These are phyloP conservation scores for Porogramme epimiltina DNA, from an alignment of 1,284 basidiomycete genomes.

Conservation along the genomic window DNA sequence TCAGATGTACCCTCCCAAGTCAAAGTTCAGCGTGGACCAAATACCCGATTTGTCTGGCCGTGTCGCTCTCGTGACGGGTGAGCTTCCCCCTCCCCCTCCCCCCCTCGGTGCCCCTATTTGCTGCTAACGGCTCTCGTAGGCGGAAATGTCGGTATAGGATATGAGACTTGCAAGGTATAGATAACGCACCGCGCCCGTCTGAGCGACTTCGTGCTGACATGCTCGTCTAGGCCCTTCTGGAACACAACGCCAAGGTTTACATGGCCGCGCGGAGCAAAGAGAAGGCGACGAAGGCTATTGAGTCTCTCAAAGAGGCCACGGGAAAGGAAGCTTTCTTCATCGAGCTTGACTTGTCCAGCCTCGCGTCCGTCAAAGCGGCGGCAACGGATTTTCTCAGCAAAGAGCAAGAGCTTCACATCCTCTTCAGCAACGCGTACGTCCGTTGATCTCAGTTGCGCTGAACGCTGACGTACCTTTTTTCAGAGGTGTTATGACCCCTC, in stretches of 20 bases:
- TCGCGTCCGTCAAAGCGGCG: slow-evolving; percentile 41
- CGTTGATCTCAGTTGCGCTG: background rate
- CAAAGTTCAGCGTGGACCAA: slow-evolving; percentile 32
- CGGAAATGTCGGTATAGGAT: slow-evolving; percentile 45
- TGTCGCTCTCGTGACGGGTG: slow-evolving; percentile 43
- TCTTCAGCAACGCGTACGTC: slow-evolving; percentile 29
- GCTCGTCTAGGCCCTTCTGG: slow-evolving; percentile 37
- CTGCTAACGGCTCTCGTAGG: no score
- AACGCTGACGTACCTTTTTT: background rate
- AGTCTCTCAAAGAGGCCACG: slow-evolving; percentile 38
- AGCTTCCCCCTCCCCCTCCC: no score
- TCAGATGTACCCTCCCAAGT: slow-evolving; percentile 2
- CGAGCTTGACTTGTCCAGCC: slow-evolving; percentile 48
- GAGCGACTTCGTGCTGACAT: background rate
- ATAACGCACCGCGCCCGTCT: background rate
- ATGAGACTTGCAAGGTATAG: slow-evolving; percentile 32
- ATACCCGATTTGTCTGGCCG: slow-evolving; percentile 40
- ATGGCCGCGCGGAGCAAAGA: slow-evolving; percentile 43
- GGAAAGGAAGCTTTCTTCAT: slow-evolving; percentile 44
- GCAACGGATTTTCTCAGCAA: slow-evolving; percentile 46
- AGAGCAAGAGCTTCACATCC: slow-evolving; percentile 48
- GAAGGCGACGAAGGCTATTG: slow-evolving; percentile 46
- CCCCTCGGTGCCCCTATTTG: background rate
- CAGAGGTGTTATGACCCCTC: slow-evolving; percentile 50
- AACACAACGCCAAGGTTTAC: slow-evolving; percentile 54